Percentiles rank a stretch among this genome's conserved stretches.
Evolutionary conservation across 148 eudicot species (phyloP).

Genomic region (Mesembryanthemum crystallinum): DNA sequence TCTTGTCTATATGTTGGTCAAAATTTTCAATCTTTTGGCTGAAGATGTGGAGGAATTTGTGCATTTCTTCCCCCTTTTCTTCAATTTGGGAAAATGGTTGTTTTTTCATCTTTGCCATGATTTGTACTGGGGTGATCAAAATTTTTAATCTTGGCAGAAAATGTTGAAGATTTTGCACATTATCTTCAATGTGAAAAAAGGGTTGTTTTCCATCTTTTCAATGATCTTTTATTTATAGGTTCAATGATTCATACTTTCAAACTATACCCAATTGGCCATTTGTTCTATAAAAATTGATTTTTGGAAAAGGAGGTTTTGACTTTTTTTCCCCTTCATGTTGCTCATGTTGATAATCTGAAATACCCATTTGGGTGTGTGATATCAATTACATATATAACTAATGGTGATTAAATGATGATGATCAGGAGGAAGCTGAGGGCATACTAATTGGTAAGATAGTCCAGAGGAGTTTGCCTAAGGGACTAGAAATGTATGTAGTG

Average conservation of each 20-base stretch:
- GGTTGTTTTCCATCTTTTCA: neutral
- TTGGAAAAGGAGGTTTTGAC: neutral
- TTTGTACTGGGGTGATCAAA: too few relatives aligned
- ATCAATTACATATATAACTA: neutral
- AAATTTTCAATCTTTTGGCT: neutral
- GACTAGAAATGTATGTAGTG: conserved; percentile 27
- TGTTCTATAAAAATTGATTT: neutral
- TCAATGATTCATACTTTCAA: neutral
- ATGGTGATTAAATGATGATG: neutral
- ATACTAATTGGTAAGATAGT: neutral
- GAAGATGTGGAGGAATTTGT: neutral
- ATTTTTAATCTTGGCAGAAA: neutral
- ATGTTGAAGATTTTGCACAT: neutral
- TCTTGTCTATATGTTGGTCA: too few relatives aligned
- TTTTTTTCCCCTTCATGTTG: neutral
- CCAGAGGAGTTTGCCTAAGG: neutral
- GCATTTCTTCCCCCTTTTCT: neutral
- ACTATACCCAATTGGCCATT: neutral
- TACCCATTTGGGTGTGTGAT: neutral
- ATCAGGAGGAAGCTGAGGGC: conserved; percentile 19
- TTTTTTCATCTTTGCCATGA: neutral
- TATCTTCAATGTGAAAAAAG: neutral
- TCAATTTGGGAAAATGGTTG: neutral
- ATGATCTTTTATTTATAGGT: too few relatives aligned
- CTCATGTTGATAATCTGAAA: neutral